Evolutionary conservation across 2,329 filamentous ascomycete genomes (phyloP).

Genomic region (Dactylellina sp.): DNA sequence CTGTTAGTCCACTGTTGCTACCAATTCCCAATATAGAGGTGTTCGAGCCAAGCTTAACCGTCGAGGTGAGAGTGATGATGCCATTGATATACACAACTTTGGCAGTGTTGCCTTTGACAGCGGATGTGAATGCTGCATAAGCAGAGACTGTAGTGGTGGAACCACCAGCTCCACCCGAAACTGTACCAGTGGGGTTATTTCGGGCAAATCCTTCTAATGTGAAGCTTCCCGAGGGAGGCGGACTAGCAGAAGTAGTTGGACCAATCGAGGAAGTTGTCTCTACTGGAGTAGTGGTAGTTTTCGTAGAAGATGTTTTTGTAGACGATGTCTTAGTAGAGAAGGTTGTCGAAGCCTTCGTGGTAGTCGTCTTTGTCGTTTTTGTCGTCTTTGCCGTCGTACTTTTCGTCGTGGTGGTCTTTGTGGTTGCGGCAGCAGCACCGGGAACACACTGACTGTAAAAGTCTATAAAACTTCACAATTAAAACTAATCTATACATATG

Average conservation of each 20-base stretch:
- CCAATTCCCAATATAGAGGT: constrained; percentile 65
- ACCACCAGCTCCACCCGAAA: constrained; percentile 68
- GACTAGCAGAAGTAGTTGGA: constrained; percentile 13
- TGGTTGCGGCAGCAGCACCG: constrained; percentile 36
- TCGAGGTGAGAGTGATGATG: constrained; percentile 64
- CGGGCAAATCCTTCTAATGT: constrained; percentile 31
- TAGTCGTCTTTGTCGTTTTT: constrained; percentile 5
- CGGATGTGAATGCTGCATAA: constrained; percentile 68
- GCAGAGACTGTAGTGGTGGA: constrained; percentile 70
- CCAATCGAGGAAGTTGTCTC: not conserved
- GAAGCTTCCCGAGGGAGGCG: constrained; percentile 24
- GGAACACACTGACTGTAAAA: constrained; percentile 66
- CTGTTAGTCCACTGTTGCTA: constrained; percentile 62
- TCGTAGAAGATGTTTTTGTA: constrained; percentile 20
- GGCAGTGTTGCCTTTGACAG: constrained; percentile 66
- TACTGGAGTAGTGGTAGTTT: constrained; percentile 18
- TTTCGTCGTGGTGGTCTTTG: constrained; percentile 1
- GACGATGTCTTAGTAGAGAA: constrained; percentile 19
- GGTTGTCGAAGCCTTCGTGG: not conserved
- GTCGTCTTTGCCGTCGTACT: constrained; percentile 14
- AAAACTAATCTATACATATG: no score
- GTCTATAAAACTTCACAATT: constrained; percentile 40
- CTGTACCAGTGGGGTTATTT: constrained; percentile 60
- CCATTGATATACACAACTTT: constrained; percentile 66
- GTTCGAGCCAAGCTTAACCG: constrained; percentile 66